Evolutionary conservation across 1,139 yeast species (phyloP).

Genomic region (Saccharomyces hybrid): DNA sequence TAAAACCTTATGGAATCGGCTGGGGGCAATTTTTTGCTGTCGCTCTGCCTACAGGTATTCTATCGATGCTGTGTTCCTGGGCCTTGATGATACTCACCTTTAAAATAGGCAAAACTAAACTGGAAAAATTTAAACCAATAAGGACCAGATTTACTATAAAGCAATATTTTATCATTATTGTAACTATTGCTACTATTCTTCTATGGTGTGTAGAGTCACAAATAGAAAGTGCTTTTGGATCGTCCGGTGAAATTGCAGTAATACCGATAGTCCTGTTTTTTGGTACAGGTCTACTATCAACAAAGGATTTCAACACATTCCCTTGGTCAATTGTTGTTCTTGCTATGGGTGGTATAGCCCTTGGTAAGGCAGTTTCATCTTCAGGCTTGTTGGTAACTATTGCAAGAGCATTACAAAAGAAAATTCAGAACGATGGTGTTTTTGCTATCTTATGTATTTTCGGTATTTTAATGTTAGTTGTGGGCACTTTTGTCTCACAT

Average conservation of each 20-base stretch:
- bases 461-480: conserved; percentile 55
- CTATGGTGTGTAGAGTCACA: conserved; percentile 66
- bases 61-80: conserved; percentile 53
- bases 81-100: conserved; percentile 49
- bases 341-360: conserved; percentile 75
- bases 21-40: conserved; percentile 77
- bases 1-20: conserved; percentile 54
- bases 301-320: conserved; percentile 61
- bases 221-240: conserved; percentile 52
- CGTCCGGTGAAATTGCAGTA: conserved; percentile 63
- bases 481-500: conserved; percentile 71
- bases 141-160: conserved; percentile 51
- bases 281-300: conserved; percentile 60
- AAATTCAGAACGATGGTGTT: conserved; percentile 49
- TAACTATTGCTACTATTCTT: conserved; percentile 49
- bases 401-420: conserved; percentile 48
- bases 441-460: conserved; percentile 58
- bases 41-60: conserved; percentile 55
- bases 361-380: conserved; percentile 67
- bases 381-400: conserved; percentile 62
- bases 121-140: conserved; percentile 47
- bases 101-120: conserved; percentile 37
- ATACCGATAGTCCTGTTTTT: conserved; percentile 60
- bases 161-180: conserved; percentile 54
- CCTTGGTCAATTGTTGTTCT: conserved; percentile 72